Evolutionary conservation across 2,329 filamentous ascomycete species (phyloP), one percentile per base, ranked within the genome.

Genomic region (Clonostachys sp.): DNA sequence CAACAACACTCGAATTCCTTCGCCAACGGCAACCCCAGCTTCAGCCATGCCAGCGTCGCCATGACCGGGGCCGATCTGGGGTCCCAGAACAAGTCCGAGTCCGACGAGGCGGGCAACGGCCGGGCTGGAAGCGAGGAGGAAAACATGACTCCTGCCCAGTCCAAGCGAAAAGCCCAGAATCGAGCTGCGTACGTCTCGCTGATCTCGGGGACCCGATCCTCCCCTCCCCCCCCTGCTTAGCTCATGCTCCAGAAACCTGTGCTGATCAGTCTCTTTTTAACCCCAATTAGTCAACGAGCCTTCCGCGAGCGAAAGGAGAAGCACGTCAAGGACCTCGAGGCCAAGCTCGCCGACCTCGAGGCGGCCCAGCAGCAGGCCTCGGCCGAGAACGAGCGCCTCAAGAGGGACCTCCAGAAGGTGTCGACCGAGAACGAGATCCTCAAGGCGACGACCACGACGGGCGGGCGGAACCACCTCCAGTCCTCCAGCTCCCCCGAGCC

Each of bases 291-390:
- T 43, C 94, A 97, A 77, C 86, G 92, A 57, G 92, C 94, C 34
- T 97, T 97, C 67, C 89, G 92, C 51, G 92, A 97, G 68, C 86
- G 92, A 56, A 97, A 97, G 67, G 92, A 97, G 65, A 86, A 85
- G 49, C 91, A 95, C 61, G 91, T 97, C 52, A 91, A 91, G 64
- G 91, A 97, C 51, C 84, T 97, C 24, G 91, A 97, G 68, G 81
- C 83, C 49, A 94, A 96, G 64, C 83, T 97, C 30, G 85, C 82
- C 44, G 77, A 74, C 44, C 81, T 96, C 34, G 87, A 95, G 62
- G 82, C 84, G 50, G 83, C 84, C 44, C 87, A 89, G 45, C 80
- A 84, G 47, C 78, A 81, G 34, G 79, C 94, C 1, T 80, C 84
- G 39, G 81, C 84, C 41, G 91, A 96, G 64, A 96, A 96, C 62